Evolutionary conservation across 495 filamentous ascomycete genomes (phyloP), one percentile per base, ranked within the genome.

Genomic region (Extremus antarcticus): DNA sequence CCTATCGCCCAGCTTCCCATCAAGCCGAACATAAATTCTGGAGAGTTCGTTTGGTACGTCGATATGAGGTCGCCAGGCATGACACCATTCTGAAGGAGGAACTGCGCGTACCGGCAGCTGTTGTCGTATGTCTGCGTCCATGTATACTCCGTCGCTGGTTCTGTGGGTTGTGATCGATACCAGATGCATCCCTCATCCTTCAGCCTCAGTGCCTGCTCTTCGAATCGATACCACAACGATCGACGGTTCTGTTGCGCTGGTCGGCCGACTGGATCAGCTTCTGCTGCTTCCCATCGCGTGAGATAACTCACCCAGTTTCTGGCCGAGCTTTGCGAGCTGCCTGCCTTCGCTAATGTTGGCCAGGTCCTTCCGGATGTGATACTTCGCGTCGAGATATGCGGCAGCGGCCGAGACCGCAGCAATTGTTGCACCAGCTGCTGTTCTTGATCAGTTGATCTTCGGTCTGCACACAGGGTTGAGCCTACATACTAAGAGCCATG

Each of bases 311-410:
- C 46, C 46, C 4, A 25, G 24, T 48, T 25, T 48, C 23, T 48
- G 46, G 23, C 20, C 46, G 46, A 48, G 46, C 46, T 48, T 48
- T 10, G 46, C 24, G 13, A 48, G 23, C 20, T 48, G 46, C 11
- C 46, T 23, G 54, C 54, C 38, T 56, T 50, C 48, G 4, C 24
- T 70, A 46, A 80, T 40, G 1, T 45, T 56, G 1, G 60, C 50
- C 21, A 84, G 43, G 66, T 89, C 85, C 62, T 87, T 81, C 25
- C 62, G 55, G 47, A 89, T 54, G 62, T 83, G 76, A 51, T 77
- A 82, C 71, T 85, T 87, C 50, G 81, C 86, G 58, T 89, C 79
- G 46, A 87, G 70, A 63, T 90, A 90, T 16, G 74, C 72, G 25
- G 76, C 74, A 17, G 70, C 68, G 9, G 78, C 77, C 1, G 69